phyloP scores from a whole-genome alignment of 176 grass and related monocot genomes.

The Zizania latifolia region DNA sequence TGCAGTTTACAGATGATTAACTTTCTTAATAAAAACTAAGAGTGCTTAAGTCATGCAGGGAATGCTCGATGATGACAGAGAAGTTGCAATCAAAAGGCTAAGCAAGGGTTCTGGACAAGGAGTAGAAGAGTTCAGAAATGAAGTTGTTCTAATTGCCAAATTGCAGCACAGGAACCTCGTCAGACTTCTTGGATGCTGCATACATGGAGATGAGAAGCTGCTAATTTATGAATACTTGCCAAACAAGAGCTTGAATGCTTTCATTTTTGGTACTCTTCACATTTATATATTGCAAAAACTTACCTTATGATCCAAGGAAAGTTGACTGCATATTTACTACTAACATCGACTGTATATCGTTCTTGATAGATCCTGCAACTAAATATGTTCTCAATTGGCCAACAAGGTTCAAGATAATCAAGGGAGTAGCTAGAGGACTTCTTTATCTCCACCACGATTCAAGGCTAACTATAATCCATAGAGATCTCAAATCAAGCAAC shows the following conservation, averaged over 20 bases:
- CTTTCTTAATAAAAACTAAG: no score
- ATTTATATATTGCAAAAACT: no score
- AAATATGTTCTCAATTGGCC: conserved; percentile 33
- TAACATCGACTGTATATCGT: no score
- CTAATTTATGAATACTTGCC: conserved; percentile 57
- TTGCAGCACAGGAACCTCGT: conserved; percentile 63
- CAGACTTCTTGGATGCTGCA: conserved; percentile 46
- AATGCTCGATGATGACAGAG: conserved; percentile 18
- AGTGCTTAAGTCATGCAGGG: conserved; percentile 43
- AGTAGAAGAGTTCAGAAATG: conserved; percentile 47
- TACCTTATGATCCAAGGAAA: no score
- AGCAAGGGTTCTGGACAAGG: conserved; percentile 40
- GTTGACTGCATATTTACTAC: no score
- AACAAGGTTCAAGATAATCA: conserved; percentile 34
- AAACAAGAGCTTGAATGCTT: conserved; percentile 57
- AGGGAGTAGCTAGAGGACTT: conserved; percentile 43
- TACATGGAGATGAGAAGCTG: conserved; percentile 45
- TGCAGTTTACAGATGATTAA: no score
- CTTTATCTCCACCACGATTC: conserved; percentile 58
- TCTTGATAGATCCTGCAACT: conserved; percentile 26
- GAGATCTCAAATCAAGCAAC: conserved; percentile 47
- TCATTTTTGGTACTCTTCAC: conserved; percentile 54
- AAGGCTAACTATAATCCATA: conserved; percentile 41
- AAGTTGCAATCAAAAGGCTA: conserved; percentile 64
- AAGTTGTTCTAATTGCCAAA: conserved; percentile 55